phyloP scores from a whole-genome alignment of 441 rosid species.

The Gossypium lobatum region DNA sequence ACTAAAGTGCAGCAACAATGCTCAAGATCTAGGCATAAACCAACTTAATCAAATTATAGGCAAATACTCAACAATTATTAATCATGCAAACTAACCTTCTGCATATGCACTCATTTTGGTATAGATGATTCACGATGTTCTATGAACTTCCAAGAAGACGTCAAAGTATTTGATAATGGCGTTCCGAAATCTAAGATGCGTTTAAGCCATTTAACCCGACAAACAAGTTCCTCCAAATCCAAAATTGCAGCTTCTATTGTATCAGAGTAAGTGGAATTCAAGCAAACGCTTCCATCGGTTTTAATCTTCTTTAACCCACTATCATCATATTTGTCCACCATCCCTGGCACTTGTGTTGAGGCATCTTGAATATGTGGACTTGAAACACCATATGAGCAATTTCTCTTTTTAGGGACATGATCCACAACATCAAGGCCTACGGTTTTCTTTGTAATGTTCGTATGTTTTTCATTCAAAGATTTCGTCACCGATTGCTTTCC shows the following conservation, averaged over 20 bases:
- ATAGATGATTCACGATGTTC: constrained; percentile 24
- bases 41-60: neutral
- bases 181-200: constrained; percentile 28
- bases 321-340: constrained; percentile 4
- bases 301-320: constrained; percentile 24
- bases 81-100: constrained; percentile 5
- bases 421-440: constrained; percentile 8
- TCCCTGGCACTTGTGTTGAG: constrained; percentile 18
- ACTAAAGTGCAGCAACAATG: neutral
- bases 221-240: constrained; percentile 64
- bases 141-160: constrained; percentile 38
- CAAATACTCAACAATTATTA: neutral
- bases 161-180: constrained; percentile 22
- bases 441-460: constrained; percentile 4
- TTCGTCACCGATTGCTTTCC: neutral
- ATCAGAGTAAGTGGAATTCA: constrained; percentile 41
- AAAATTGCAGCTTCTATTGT: constrained; percentile 48
- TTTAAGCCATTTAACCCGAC: constrained; percentile 55
- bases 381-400: constrained; percentile 28
- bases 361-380: constrained; percentile 17
- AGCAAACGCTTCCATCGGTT: constrained; percentile 25
- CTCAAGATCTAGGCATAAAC: neutral
- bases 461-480: constrained; percentile 11
- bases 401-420: constrained; percentile 18
- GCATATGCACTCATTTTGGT: constrained; percentile 16